Evolutionary conservation across 176 grass and related monocot species (phyloP), one percentile per base, ranked within the genome.

Genomic region (Musa acuminata): DNA sequence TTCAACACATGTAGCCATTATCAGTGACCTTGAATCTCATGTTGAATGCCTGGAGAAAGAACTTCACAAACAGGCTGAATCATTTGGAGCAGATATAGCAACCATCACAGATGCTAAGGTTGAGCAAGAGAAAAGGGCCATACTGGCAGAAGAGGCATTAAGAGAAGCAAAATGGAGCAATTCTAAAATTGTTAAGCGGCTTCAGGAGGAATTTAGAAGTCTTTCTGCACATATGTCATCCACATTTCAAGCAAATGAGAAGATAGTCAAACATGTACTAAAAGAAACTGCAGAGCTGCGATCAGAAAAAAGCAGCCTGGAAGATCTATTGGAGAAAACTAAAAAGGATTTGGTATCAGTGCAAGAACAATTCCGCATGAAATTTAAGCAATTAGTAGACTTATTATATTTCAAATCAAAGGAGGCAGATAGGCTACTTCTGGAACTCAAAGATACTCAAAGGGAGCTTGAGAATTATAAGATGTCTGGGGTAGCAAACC

Each of bases 351-450:
- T 90, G 9, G 74, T 62, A 82, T 90, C 70, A 58, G 54, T 83
- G 22, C 85, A 88, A 75, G 80, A 75, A 55, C 81, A 86, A 49
- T 85, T 85, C 83, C 70, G 81, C 66, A 65, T 85, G 16, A 97
- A 91, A 79, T 75, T 89, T 68, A 87, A 93, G 29, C 87, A 97
- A 78, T 67, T 97, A 20, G 75, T 93, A 69, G 85, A 58, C 75
- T 81, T 98, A 24, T 80, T 93, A 53, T 82, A 85, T 87, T 93
- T 93, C 80, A 93, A 93, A 84, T 98, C 94, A 10, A 84, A 84
- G 53, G 94, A 93, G 78, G 83, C 60, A 26, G 90, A 93, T 69
- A 90, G 83, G 74, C 82, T 98, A 19, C 52, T 77, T 24, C 53
- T 69, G 71, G 79, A 93, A 62, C 82, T 91, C 62, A 98, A 93